Conservation (phyloP, 148 eudicot species). For the Chenopodium formosanum region DNA sequence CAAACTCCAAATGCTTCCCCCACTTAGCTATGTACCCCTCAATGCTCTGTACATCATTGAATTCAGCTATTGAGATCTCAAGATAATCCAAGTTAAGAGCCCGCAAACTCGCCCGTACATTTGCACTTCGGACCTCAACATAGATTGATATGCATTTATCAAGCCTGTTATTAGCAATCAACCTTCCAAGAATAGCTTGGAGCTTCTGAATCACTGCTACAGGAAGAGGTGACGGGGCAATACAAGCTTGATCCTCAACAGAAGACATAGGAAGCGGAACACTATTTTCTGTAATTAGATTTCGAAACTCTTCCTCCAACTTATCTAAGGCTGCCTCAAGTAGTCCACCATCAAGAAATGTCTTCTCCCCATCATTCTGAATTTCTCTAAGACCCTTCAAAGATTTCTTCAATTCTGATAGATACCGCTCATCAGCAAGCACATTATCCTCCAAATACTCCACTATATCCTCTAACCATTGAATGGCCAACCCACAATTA, state of each 20-base stretch:
- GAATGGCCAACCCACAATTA: constrained; percentile 82
- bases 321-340: constrained; percentile 62
- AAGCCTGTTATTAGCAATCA: constrained; percentile 58
- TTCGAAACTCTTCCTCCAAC: constrained; percentile 57
- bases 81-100: constrained; percentile 77
- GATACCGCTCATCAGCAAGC: constrained; percentile 61
- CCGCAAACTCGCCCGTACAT: constrained; percentile 69
- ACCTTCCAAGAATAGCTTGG: constrained; percentile 73
- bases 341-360: constrained; percentile 68
- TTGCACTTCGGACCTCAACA: constrained; percentile 70
- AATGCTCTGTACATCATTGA: constrained; percentile 69
- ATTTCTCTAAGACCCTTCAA: constrained; percentile 51
- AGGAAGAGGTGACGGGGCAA: constrained; percentile 81
- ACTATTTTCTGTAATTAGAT: constrained; percentile 57
- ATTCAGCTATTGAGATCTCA: constrained; percentile 65
- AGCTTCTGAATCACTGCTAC: constrained; percentile 66
- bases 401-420: constrained; percentile 44
- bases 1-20: constrained; percentile 87
- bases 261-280: constrained; percentile 74
- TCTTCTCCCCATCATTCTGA: constrained; percentile 48
- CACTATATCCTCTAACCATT: constrained; percentile 84
- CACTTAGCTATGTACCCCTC: constrained; percentile 71
- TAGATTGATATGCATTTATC: constrained; percentile 70
- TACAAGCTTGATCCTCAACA: constrained; percentile 49
- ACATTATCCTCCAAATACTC: constrained; percentile 76